These are phyloP conservation scores for Cystobasidium pallidum DNA, from an alignment of 1,284 basidiomycete genomes.

Conservation along the genomic window DNA sequence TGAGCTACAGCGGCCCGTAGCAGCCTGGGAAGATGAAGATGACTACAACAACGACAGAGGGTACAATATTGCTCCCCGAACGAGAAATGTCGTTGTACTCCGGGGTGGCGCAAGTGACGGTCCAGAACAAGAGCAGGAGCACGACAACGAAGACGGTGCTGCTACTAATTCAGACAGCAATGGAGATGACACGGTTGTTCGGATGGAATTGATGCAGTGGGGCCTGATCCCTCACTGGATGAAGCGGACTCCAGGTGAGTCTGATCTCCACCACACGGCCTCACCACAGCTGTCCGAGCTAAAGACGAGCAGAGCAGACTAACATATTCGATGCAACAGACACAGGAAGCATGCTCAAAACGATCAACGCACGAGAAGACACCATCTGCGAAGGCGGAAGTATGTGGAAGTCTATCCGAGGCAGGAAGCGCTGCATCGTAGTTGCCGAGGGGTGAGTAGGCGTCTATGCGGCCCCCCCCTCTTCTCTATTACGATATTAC, in stretches of 20 bases:
- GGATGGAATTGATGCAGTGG: constrained; percentile 81
- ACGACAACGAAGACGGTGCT: background rate
- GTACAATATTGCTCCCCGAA: constrained; percentile 70
- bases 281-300: too few relatives aligned
- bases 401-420: constrained; percentile 75
- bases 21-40: constrained; percentile 36
- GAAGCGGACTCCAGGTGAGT: constrained; percentile 65
- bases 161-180: background rate
- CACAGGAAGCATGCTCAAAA: constrained; percentile 66
- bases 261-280: too few relatives aligned
- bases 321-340: background rate
- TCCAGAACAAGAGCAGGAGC: background rate
- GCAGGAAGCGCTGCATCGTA: constrained; percentile 75
- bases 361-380: constrained; percentile 87
- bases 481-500: too few relatives aligned
- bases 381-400: constrained; percentile 65
- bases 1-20: constrained; percentile 14
- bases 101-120: constrained; percentile 50
- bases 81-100: constrained; percentile 68
- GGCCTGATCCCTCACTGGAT: constrained; percentile 83
- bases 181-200: constrained; percentile 50
- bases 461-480: too few relatives aligned
- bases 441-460: constrained; percentile 53
- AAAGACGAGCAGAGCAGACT: too few relatives aligned
- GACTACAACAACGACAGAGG: constrained; percentile 53